A percentile compares a stretch with the other conserved stretches of the same genome.
Conservation (phyloP, 139 green algal species). For the Monoraphidium neglectum region DNA sequence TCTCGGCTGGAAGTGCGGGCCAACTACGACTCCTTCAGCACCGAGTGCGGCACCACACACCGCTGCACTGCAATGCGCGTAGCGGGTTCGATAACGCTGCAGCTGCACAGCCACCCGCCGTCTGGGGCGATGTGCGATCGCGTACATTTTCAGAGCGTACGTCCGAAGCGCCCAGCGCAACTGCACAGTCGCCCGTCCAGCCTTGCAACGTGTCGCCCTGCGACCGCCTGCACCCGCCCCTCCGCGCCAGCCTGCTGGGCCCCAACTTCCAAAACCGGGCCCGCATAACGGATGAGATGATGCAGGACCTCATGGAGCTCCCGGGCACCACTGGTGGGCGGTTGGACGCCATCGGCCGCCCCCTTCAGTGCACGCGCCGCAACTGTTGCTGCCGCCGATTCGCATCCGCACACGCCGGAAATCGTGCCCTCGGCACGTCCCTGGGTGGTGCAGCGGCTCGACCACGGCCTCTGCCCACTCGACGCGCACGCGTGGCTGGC, state of each 20-base stretch:
- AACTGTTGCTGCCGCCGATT: too few species aligned
- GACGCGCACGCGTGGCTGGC: background rate
- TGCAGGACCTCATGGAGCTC: conserved; percentile 69
- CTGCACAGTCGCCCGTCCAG: background rate
- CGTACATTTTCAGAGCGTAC: too few species aligned
- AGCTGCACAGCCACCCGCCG: background rate
- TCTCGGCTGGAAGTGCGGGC: conserved; percentile 1
- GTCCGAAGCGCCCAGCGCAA: too few species aligned
- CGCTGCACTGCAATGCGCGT: background rate
- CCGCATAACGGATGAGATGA: conserved; percentile 58
- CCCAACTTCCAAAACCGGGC: conserved; percentile 49
- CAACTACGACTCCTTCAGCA: conserved; percentile 29
- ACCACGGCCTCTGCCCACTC: background rate
- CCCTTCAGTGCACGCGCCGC: too few species aligned
- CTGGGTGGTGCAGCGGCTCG: background rate
- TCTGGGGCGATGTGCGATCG: background rate
- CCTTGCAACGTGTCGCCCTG: too few species aligned
- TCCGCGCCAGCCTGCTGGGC: conserved; percentile 38
- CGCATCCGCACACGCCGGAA: conserved; percentile 66
- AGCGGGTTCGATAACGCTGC: background rate
- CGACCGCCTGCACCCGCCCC: too few species aligned
- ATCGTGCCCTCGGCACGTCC: conserved; percentile 29
- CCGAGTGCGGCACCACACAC: conserved; percentile 2
- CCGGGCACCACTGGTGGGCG: conserved; percentile 66
- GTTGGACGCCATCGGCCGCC: conserved; percentile 38